Base-by-base conservation (phyloP, 352 stramenopile genomes). In the Lagenidium sp. region DNA sequence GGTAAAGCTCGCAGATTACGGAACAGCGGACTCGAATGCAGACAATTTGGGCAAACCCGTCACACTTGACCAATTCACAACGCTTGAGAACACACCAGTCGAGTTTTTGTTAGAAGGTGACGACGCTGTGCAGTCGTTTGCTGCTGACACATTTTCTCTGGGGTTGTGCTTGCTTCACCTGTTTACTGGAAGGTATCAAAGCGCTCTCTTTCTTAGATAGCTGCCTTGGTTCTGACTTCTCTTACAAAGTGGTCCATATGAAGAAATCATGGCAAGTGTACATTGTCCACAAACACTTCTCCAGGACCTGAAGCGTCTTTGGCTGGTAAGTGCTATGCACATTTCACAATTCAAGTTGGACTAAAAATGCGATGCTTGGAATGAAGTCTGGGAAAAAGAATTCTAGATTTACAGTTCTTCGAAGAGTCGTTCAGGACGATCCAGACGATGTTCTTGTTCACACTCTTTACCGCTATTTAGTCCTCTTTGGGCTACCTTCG, bases 1-100 rank as follows among this genome's bases (percentile, higher is more conserved):
- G 72, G 90, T 97, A 13, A 99, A 99, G 64, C 67, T 99, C 16
- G 96, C 95, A 6, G 97, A 99, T 62, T 99, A 97, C 66, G 97
- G 97, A 2, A 98, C 96, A 2, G 86, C 95, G 5, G 88, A 98
- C 48, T 88, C 97, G 21, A 79, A 84, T 39, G 53, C 56, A 1
- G 82, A 89, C 12, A 90, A 75, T 20, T 67, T 97, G 36, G 91
- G 85, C n/a, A 73, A 89, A 41, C 83, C 82, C 1, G 85, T 99
- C 3, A 94, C 75, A 4, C 68, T 97, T 31, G 90, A 94, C 28
- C 95, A 93, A 41, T 99, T 99, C 54, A 98, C 96, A 22, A 99
- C 97, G 15, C 64, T 99, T 15, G 97, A 99, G 60, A 99, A 99
- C 58, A 93, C 93, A 12, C 91, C 97, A 2, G 73, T 96, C 18